Evolutionary conservation across 805 yeast species (phyloP).

Genomic region (Yueomyces sp.): DNA sequence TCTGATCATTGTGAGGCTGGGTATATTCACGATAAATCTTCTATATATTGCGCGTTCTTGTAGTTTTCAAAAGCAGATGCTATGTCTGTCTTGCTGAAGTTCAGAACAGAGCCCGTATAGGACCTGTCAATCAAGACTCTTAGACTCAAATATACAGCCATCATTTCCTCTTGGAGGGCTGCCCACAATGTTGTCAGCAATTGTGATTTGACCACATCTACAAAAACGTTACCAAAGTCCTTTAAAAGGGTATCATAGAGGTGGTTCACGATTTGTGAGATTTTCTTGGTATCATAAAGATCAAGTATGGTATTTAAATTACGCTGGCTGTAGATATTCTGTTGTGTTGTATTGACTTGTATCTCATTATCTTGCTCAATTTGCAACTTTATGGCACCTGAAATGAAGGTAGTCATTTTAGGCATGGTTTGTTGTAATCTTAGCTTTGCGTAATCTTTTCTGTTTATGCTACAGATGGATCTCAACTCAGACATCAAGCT

Average conservation of each 20-base stretch:
- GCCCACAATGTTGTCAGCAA: slow-evolving; percentile 55
- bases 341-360: slow-evolving; percentile 38
- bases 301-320: slow-evolving; percentile 44
- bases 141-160: slow-evolving; percentile 40
- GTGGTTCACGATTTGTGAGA: slow-evolving; percentile 39
- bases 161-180: slow-evolving; percentile 54
- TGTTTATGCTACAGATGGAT: slow-evolving; percentile 19
- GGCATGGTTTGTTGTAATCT: slow-evolving; percentile 47
- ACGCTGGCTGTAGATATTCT: slow-evolving; percentile 51
- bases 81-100: slow-evolving; percentile 42
- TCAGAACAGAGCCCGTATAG: slow-evolving; percentile 35
- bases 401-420: slow-evolving; percentile 50
- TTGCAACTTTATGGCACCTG: slow-evolving; percentile 42
- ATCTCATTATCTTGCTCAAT: slow-evolving; percentile 8
- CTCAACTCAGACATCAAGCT: slow-evolving; percentile 12
- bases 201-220: slow-evolving; percentile 23
- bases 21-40: too few relatives aligned
- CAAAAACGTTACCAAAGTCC: slow-evolving; percentile 30
- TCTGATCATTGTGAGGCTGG: too few relatives aligned
- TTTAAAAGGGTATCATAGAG: slow-evolving; percentile 42
- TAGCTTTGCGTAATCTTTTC: slow-evolving; percentile 31
- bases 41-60: slow-evolving; percentile 3
- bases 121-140: slow-evolving; percentile 43
- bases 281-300: slow-evolving; percentile 44
- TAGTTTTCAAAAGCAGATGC: slow-evolving; percentile 36